A percentile compares a stretch with the other conserved stretches of the same genome.
Conservation (phyloP, 2,329 filamentous ascomycete species). For the Talaromyces sp. region DNA sequence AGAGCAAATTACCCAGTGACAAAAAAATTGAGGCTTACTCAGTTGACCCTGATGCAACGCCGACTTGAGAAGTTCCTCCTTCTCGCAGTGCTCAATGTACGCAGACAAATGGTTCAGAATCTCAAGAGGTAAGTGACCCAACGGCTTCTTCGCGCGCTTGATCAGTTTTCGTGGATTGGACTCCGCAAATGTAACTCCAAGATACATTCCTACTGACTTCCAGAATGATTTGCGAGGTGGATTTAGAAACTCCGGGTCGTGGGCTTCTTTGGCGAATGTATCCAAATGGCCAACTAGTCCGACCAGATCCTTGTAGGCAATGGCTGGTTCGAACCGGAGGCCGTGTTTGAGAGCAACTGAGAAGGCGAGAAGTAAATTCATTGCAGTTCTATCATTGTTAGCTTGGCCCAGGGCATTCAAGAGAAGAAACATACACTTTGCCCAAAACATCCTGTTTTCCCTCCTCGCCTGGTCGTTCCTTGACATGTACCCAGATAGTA, state of each 20-base stretch:
- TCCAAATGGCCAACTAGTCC: conserved; percentile 66
- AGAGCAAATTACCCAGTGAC: background rate
- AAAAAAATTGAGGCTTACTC: conserved; percentile 21
- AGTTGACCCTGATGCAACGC: conserved; percentile 36
- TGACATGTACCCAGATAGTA: conserved; percentile 74
- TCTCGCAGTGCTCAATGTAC: conserved; percentile 59
- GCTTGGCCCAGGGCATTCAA: background rate
- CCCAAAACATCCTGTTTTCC: conserved; percentile 63
- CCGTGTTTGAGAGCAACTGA: conserved; percentile 75
- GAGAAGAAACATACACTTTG: conserved; percentile 51
- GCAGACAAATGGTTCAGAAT: conserved; percentile 67
- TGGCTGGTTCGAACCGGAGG: conserved; percentile 76
- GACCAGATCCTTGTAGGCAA: conserved; percentile 67
- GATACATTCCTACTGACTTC: conserved; percentile 64
- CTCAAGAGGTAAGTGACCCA: conserved; percentile 79
- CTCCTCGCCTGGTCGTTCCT: conserved; percentile 53
- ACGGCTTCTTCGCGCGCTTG: conserved; percentile 65
- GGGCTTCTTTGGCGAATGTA: conserved; percentile 63
- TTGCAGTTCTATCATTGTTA: conserved; percentile 48
- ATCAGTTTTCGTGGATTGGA: conserved; percentile 73
- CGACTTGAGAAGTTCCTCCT: conserved; percentile 33
- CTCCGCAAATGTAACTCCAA: conserved; percentile 70
- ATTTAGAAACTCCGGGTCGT: conserved; percentile 37
- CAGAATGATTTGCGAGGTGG: conserved; percentile 48
- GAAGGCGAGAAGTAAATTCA: conserved; percentile 75